Evolutionary conservation across 208 protist genomes (phyloP).

Genomic region (Leishmania tarentolae): DNA sequence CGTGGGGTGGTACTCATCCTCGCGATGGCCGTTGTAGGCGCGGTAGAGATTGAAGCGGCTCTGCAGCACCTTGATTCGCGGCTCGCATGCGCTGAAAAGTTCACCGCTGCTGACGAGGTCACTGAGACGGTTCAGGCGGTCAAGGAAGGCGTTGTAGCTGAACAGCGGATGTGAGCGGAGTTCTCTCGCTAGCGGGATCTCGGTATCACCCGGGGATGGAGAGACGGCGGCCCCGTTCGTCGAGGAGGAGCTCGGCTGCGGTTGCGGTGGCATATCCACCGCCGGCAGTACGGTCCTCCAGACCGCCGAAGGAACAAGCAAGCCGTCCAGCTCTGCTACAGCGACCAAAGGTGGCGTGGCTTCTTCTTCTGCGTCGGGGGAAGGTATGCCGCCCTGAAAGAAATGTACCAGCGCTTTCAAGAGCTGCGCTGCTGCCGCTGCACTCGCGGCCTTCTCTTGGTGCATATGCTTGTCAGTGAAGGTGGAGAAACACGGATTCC

Average conservation of each 20-base stretch:
- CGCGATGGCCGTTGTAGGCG: slow-evolving; percentile 69
- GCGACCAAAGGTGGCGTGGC: not conserved
- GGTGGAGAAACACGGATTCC: not conserved
- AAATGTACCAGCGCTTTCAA: slow-evolving; percentile 7
- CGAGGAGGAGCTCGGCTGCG: not conserved
- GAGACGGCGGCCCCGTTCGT: not conserved
- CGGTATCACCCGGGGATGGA: not conserved
- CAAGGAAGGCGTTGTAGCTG: slow-evolving; percentile 50
- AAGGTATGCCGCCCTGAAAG: slow-evolving; percentile 11
- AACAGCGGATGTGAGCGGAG: slow-evolving; percentile 31
- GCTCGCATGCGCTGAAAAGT: slow-evolving; percentile 78
- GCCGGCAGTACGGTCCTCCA: not conserved
- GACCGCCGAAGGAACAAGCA: slow-evolving; percentile 9
- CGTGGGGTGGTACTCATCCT: slow-evolving; percentile 62
- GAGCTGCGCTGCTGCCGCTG: slow-evolving; percentile 16
- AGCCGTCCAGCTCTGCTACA: slow-evolving; percentile 18
- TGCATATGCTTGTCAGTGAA: slow-evolving; percentile 32
- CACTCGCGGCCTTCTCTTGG: slow-evolving; percentile 19
- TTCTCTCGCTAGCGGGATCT: not conserved
- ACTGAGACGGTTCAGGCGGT: slow-evolving; percentile 41
- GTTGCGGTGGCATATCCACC: not conserved
- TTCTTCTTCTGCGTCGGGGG: not conserved
- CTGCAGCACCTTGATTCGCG: slow-evolving; percentile 72
- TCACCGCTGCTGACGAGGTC: slow-evolving; percentile 37
- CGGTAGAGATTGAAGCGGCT: slow-evolving; percentile 71